These are phyloP conservation scores for Backusella parvicylindrica DNA, from an alignment of 192 early-diverging fungal species.

Conservation along the genomic window DNA sequence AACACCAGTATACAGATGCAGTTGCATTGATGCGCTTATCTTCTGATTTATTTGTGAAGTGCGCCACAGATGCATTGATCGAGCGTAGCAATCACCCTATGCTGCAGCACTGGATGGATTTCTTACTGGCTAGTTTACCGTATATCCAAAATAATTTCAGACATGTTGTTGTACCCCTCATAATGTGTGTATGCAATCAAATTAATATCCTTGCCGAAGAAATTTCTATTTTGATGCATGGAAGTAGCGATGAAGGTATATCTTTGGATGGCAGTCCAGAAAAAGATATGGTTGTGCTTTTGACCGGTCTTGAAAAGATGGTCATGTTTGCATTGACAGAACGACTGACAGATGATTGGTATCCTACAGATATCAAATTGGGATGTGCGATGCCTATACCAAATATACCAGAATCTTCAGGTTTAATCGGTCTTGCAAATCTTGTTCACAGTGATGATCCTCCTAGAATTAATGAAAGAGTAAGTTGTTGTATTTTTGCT, in stretches of 20 bases:
- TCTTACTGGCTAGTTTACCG: slow-evolving; percentile 59
- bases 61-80: slow-evolving; percentile 57
- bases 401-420: neutral
- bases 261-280: slow-evolving; percentile 27
- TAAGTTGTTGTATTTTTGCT: neutral
- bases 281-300: slow-evolving; percentile 44
- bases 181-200: slow-evolving; percentile 62
- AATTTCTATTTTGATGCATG: slow-evolving; percentile 20
- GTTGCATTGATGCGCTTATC: slow-evolving; percentile 20
- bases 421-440: slow-evolving; percentile 4
- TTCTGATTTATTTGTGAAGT: slow-evolving; percentile 51
- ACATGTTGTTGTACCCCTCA: slow-evolving; percentile 56
- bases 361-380: neutral
- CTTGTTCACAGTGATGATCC: slow-evolving; percentile 14
- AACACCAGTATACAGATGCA: slow-evolving; percentile 8
- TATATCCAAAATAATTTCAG: slow-evolving; percentile 60
- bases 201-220: slow-evolving; percentile 33
- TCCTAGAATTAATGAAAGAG: neutral
- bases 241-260: neutral
- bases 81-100: slow-evolving; percentile 59
- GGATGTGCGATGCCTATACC: neutral
- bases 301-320: slow-evolving; percentile 56
- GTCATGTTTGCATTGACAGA: slow-evolving; percentile 51
- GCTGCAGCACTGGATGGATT: slow-evolving; percentile 76
- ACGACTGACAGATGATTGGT: slow-evolving; percentile 33